phyloP scores from a whole-genome alignment of 2,329 filamentous ascomycete genomes.

The Coniochaeta prunicola region DNA sequence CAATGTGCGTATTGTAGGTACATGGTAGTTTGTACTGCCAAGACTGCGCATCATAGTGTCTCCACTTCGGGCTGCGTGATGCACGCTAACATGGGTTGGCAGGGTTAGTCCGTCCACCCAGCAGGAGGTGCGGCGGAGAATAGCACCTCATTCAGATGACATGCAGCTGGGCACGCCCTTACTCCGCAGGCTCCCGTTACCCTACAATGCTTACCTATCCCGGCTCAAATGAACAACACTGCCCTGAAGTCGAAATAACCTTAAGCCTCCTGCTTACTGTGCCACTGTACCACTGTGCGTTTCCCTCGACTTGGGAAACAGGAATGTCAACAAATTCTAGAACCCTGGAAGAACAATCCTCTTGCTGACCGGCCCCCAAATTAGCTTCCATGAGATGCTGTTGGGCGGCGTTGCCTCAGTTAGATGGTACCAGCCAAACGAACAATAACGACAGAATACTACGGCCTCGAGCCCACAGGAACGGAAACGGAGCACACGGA shows the following conservation, averaged over 20 bases:
- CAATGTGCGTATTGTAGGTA: no score
- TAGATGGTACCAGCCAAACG: not conserved
- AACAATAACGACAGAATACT: no score
- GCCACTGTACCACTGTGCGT: no score
- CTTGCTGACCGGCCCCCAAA: not conserved
- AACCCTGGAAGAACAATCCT: not conserved
- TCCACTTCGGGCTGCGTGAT: no score
- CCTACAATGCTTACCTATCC: not conserved
- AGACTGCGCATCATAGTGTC: not conserved
- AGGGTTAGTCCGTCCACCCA: no score
- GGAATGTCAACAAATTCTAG: not conserved
- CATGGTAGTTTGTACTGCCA: not conserved
- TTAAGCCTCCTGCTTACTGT: constrained; percentile 1
- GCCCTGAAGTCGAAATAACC: not conserved
- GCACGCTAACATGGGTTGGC: no score
- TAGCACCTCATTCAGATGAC: not conserved
- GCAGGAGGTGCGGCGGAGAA: not conserved
- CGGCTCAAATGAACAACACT: not conserved
- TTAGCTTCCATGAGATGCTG: not conserved
- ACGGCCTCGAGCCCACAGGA: no score
- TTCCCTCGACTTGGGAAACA: not conserved
- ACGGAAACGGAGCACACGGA: no score
- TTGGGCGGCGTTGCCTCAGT: not conserved
- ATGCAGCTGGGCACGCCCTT: not conserved
- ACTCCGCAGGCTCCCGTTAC: not conserved